Evolutionary conservation across 2,329 filamentous ascomycete species (phyloP), one percentile per base, ranked within the genome.

Genomic region (Raffaelea arxii): DNA sequence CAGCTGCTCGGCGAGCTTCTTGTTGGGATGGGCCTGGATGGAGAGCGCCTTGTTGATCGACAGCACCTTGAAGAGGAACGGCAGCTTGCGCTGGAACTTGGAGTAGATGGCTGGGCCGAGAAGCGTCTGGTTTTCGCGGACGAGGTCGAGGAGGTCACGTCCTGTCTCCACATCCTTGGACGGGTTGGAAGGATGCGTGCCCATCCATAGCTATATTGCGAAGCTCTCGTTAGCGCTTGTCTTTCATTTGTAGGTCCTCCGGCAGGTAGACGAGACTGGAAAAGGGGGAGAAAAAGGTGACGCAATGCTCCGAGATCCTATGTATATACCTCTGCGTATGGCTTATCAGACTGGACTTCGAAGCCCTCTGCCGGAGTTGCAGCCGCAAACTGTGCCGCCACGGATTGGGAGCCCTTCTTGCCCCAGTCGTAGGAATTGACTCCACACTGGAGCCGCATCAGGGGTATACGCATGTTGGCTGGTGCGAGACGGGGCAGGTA

Each of bases 341-440:
- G 91, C 68, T 88, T 92, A 57, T 94, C 85, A 44, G 84, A 74
- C 61, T 95, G 77, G 51, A 98, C 83, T 10, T 74, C 74, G 62
- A 97, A 84, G 55, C 80, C 80, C 36, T 77, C 71, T 14, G 82
- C 75, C 11, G 87, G 80, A 4, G 90, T 96, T 18, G 90, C 88
- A 41, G 88, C 82, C 35, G 90, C 91, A 64, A 86, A 97, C 57
- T 82, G 85, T 53, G 92, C 92, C 43, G 90, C 92, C 14, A 90
- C 86, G 41, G 91, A 97, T 48, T 85, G 77, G 51, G 78, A 77
- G 58, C 92, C 92, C 60, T 89, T 77, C 74, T 98, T 98, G 55
- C 91, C 92, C 92, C 92, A 98, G 70, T 96, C 92, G 64, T 98
- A 98, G 66, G 90, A 96, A 67, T 97, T 97, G 61, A 94, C 88